Conservation (phyloP, 2,329 filamentous ascomycete genomes). For the Alternaria solani region DNA sequence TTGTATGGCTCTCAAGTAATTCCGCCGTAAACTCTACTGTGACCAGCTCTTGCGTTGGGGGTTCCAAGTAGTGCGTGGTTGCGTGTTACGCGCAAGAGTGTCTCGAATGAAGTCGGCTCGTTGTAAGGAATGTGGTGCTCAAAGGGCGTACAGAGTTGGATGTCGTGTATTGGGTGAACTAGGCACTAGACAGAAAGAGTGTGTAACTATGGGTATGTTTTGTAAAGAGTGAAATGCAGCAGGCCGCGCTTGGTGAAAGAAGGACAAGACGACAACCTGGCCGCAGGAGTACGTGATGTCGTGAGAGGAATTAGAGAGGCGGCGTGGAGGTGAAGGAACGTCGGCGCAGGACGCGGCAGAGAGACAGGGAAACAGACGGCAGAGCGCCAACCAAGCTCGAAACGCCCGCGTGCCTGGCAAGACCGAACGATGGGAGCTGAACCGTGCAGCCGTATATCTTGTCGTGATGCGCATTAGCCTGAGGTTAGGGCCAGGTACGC, state of each 20-base stretch:
- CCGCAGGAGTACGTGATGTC: slow-evolving; percentile 38
- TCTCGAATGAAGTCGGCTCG: slow-evolving; percentile 24
- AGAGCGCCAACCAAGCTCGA: slow-evolving; percentile 25
- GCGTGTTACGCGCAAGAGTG: slow-evolving; percentile 30
- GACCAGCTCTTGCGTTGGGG: slow-evolving; percentile 19
- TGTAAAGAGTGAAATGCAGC: slow-evolving; percentile 47
- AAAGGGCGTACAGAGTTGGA: slow-evolving; percentile 29
- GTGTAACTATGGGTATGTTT: slow-evolving; percentile 27
- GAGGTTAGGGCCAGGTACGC: slow-evolving; percentile 38
- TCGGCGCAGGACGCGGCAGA: slow-evolving; percentile 12
- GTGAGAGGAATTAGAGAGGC: slow-evolving; percentile 27
- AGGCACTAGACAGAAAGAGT: slow-evolving; percentile 45
- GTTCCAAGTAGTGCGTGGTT: slow-evolving; percentile 26
- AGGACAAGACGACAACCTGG: slow-evolving; percentile 52
- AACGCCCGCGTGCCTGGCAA: slow-evolving; percentile 33
- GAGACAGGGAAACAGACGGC: slow-evolving; percentile 29
- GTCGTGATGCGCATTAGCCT: slow-evolving; percentile 29
- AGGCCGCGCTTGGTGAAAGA: slow-evolving; percentile 49
- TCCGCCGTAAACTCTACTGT: slow-evolving; percentile 5
- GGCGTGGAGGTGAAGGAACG: slow-evolving; percentile 26
- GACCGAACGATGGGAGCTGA: slow-evolving; percentile 12
- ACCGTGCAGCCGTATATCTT: slow-evolving; percentile 36
- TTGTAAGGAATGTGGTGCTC: slow-evolving; percentile 42
- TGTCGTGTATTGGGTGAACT: slow-evolving; percentile 32
- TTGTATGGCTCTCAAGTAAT: not conserved